Percentiles rank a stretch among this genome's conserved stretches.
These are phyloP conservation scores for Cercospora beticola DNA, from an alignment of 2,329 filamentous ascomycete species.

Conservation along the genomic window DNA sequence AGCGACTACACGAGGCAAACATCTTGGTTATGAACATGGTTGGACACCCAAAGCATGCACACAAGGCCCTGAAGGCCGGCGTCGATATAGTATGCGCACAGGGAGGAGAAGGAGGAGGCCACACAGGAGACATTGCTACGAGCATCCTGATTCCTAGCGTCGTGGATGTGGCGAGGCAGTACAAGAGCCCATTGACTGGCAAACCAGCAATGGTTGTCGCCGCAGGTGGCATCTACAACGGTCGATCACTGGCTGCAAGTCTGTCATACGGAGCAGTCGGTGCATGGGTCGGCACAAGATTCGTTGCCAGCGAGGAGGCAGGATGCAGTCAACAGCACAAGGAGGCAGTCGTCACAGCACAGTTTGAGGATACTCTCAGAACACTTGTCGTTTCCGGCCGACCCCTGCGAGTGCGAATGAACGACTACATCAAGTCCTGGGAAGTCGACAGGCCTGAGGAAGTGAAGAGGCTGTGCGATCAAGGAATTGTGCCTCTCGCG, in stretches of 20 bases:
- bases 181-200: slow-evolving; percentile 69
- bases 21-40: slow-evolving; percentile 98
- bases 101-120: slow-evolving; percentile 88
- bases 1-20: slow-evolving; percentile 72
- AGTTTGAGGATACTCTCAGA: slow-evolving; percentile 74
- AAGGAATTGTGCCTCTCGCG: slow-evolving; percentile 76
- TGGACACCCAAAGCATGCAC: slow-evolving; percentile 84
- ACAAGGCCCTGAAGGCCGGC: slow-evolving; percentile 81
- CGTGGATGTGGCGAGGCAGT: slow-evolving; percentile 75
- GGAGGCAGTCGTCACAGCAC: slow-evolving; percentile 74
- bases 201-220: slow-evolving; percentile 77
- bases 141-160: slow-evolving; percentile 85
- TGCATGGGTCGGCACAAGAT: slow-evolving; percentile 93
- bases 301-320: slow-evolving; percentile 80
- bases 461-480: slow-evolving; percentile 71
- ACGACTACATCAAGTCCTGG: slow-evolving; percentile 82
- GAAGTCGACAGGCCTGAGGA: slow-evolving; percentile 67
- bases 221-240: slow-evolving; percentile 83
- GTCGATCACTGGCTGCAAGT: slow-evolving; percentile 73
- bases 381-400: slow-evolving; percentile 81
- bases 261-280: slow-evolving; percentile 85
- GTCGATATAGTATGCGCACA: slow-evolving; percentile 92
- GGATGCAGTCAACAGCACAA: slow-evolving; percentile 81
- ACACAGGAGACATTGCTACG: slow-evolving; percentile 84
- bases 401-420: slow-evolving; percentile 75